Conservation (phyloP, 1,284 basidiomycete species). For the Pterulicium gracile region DNA sequence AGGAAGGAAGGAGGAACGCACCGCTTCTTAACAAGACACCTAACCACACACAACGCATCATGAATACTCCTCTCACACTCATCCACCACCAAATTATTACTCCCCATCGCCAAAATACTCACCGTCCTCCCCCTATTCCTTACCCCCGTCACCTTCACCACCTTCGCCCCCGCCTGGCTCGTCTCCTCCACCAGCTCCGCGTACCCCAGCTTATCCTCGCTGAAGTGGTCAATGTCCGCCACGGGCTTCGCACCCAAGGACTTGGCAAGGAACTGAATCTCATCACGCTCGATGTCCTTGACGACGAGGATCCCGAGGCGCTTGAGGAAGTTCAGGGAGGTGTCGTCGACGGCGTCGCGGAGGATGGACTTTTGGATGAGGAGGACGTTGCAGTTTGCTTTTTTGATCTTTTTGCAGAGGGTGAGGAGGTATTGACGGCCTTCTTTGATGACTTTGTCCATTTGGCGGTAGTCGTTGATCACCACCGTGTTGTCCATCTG, state of each 20-base stretch:
- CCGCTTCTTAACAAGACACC: slow-evolving; percentile 98
- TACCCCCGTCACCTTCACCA: slow-evolving; percentile 91
- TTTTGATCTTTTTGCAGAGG: slow-evolving; percentile 99
- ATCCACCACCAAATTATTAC: slow-evolving; percentile 90
- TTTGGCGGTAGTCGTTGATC: slow-evolving; percentile 99
- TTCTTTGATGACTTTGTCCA: slow-evolving; percentile 99
- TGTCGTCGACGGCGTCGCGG: slow-evolving; percentile 96
- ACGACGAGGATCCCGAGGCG: slow-evolving; percentile 96
- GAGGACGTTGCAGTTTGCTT: slow-evolving; percentile 97
- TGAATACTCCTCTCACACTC: slow-evolving; percentile 97
- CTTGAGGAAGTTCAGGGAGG: slow-evolving; percentile 97
- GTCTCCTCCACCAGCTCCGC: slow-evolving; percentile 95
- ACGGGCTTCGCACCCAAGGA: slow-evolving; percentile 94
- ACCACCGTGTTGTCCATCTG: slow-evolving; percentile 99
- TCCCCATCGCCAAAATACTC: slow-evolving; percentile 91
- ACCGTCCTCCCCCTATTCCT: slow-evolving; percentile 95
- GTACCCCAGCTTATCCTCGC: slow-evolving; percentile 97
- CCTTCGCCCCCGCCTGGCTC: slow-evolving; percentile 78
- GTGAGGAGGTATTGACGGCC: slow-evolving; percentile 97
- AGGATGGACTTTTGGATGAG: slow-evolving; percentile 99
- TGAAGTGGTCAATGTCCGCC: slow-evolving; percentile 96
- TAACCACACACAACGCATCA: slow-evolving; percentile 96
- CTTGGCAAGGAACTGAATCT: slow-evolving; percentile 96
- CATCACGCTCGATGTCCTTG: slow-evolving; percentile 98
- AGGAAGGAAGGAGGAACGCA: slow-evolving; percentile 16